A percentile compares a stretch with the other conserved stretches of the same genome.
Conservation (phyloP, 805 yeast species). For the Ogataea wickerhamii region DNA sequence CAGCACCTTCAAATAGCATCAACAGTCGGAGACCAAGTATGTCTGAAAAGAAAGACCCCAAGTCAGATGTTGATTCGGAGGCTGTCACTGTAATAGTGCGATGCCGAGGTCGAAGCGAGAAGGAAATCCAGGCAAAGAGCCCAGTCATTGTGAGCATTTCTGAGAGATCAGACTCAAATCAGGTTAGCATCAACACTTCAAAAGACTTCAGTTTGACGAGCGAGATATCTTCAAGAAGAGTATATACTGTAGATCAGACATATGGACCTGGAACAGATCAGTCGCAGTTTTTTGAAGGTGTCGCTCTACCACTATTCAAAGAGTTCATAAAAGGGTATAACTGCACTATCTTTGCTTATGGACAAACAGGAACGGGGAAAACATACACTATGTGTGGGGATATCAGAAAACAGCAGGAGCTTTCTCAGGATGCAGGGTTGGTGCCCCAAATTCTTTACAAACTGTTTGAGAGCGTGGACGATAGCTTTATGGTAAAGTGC, state of each 20-base stretch:
- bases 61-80: slow-evolving; percentile 19
- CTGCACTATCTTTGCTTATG: slow-evolving; percentile 56
- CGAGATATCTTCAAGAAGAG: slow-evolving; percentile 28
- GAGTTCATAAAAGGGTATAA: slow-evolving; percentile 51
- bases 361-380: slow-evolving; percentile 62
- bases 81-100: slow-evolving; percentile 51
- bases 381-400: slow-evolving; percentile 61
- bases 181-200: slow-evolving; percentile 24
- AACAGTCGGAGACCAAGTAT: background rate
- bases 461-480: slow-evolving; percentile 35
- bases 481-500: slow-evolving; percentile 41
- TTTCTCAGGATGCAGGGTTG: slow-evolving; percentile 40
- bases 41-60: background rate
- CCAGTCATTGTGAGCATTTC: slow-evolving; percentile 48
- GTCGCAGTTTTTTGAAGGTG: slow-evolving; percentile 39
- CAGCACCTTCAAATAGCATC: too few species aligned
- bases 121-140: slow-evolving; percentile 42
- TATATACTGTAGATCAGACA: slow-evolving; percentile 52
- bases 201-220: slow-evolving; percentile 25
- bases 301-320: slow-evolving; percentile 44
- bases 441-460: slow-evolving; percentile 47
- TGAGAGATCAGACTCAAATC: slow-evolving; percentile 28
- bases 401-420: slow-evolving; percentile 17
- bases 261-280: slow-evolving; percentile 55
- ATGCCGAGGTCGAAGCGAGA: slow-evolving; percentile 47